Percentiles rank a stretch among this genome's conserved stretches.
phyloP scores from a whole-genome alignment of 148 eudicot genomes.

The Diospyros kaki region DNA sequence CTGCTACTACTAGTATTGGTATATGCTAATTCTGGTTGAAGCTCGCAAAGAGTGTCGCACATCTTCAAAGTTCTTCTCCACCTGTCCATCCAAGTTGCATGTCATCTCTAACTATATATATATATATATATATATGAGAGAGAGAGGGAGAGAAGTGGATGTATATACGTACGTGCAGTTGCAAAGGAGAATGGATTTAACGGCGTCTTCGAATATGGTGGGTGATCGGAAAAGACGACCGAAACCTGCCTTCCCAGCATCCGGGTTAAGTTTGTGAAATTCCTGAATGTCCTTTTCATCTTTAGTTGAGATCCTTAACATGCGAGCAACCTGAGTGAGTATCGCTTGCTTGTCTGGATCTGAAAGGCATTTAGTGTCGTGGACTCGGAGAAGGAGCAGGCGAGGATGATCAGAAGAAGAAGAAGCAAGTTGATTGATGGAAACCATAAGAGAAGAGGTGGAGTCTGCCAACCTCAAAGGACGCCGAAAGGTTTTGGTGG shows the following conservation, averaged over 20 bases:
- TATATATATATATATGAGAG: neutral
- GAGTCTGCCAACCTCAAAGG: conserved; percentile 15
- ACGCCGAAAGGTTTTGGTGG: conserved; percentile 7
- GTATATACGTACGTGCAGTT: conserved; percentile 15
- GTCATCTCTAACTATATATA: neutral
- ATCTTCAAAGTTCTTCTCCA: conserved; percentile 34
- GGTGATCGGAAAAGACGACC: conserved; percentile 52
- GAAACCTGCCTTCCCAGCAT: conserved; percentile 28
- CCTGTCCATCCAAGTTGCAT: conserved; percentile 7
- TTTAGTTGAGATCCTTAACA: conserved; percentile 35
- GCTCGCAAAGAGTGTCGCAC: conserved; percentile 37
- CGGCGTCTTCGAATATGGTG: conserved; percentile 41
- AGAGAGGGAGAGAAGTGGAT: neutral
- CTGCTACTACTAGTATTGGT: neutral
- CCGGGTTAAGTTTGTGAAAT: conserved; percentile 24
- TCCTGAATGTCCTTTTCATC: conserved; percentile 22
- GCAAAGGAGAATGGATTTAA: conserved; percentile 39
- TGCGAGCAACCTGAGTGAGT: conserved; percentile 26
- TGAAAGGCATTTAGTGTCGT: conserved; percentile 1
- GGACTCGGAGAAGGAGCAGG: neutral
- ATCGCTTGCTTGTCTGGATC: neutral
- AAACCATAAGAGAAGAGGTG: neutral
- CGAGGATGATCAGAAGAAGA: neutral
- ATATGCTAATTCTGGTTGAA: conserved; percentile 17
- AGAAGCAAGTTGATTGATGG: neutral